Base-by-base conservation (phyloP, 495 filamentous ascomycete species). In the Annulohypoxylon stygium region DNA sequence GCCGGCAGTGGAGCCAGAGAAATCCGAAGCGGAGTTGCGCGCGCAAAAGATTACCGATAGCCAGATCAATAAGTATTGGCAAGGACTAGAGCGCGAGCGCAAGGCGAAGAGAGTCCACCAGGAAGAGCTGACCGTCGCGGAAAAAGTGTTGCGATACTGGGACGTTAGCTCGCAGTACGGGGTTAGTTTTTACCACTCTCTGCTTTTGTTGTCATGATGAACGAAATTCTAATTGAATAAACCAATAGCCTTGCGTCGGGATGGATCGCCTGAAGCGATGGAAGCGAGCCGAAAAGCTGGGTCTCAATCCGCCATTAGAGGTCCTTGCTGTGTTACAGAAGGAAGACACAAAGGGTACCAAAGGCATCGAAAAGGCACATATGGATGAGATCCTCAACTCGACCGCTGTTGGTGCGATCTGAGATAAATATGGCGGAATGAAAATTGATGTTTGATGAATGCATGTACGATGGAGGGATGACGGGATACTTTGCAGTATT, bases 131-230 rank as follows among this genome's bases (percentile, higher is more conserved):
- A 83, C 84, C 4, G 71, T 93, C 9, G 85, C 92, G 47, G 96
- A 98, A 86, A 95, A 93, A 84, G 90, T 97, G 51, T 83, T 95
- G 70, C 82, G 95, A 70, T 91, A 97, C 75, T 99, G 93, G 81
- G 96, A 99, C 78, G 88, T 97, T 45, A 93, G 89, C 58, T 90
- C 84, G 69, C 93, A 97, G 79, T 99, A 92, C 81, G 96, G 96
- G 67, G 94, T 97, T 88, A 80, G 92, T 90, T 16, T 61, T 61
- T 26, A 34, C 36, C 53, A 30, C 50, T 14, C 20, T 47, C 16
- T 67, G 33, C 51, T 39, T 55, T 16, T 10, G 25, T 57, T 26
- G n/a, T 23, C 12, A 45, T 0, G 61, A 45, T 45, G 43, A 75
- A 60, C 36, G 36, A 39, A 14, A 16, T 5, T 70, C 70, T 76